Conservation (phyloP, 1,284 basidiomycete genomes). For the Rhodotorula sp. region DNA sequence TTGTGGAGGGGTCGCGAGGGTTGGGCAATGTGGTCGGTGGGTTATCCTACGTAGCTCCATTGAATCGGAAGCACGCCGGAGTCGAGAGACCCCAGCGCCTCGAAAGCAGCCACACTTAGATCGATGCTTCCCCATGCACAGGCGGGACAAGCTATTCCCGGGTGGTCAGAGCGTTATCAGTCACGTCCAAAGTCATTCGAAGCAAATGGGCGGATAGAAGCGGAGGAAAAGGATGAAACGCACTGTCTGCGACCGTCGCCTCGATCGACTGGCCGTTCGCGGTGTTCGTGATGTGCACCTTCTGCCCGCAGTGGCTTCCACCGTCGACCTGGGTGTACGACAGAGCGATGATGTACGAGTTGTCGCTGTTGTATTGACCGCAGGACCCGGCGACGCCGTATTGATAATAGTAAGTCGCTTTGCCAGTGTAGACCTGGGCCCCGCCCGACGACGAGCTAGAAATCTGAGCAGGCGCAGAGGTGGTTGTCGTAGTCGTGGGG, state of each 20-base stretch:
- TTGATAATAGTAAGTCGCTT: conserved; percentile 67
- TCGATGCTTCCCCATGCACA: conserved; percentile 4
- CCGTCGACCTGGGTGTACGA: conserved; percentile 47
- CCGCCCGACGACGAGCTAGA: background rate
- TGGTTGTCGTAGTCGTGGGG: background rate
- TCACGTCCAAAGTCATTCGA: too few species aligned
- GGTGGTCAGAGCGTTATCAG: too few species aligned
- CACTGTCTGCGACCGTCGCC: conserved; percentile 51
- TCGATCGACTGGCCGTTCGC: conserved; percentile 56
- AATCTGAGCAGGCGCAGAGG: background rate
- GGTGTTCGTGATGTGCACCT: conserved; percentile 64
- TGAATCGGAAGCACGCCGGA: too few species aligned
- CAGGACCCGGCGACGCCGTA: conserved; percentile 62
- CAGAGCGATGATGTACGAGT: conserved; percentile 62
- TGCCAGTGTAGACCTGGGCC: conserved; percentile 2
- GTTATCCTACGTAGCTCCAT: too few species aligned
- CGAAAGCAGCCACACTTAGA: too few species aligned
- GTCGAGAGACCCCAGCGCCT: too few species aligned
- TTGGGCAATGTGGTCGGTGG: too few species aligned
- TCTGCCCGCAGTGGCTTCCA: conserved; percentile 64
- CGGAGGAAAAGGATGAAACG: background rate
- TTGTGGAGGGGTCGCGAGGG: too few species aligned
- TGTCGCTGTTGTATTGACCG: conserved; percentile 66
- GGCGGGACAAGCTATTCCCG: conserved; percentile 4
- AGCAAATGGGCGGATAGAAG: background rate